Evolutionary conservation across 2,329 filamentous ascomycete genomes (phyloP).

Genomic region (Huntiella decipiens): DNA sequence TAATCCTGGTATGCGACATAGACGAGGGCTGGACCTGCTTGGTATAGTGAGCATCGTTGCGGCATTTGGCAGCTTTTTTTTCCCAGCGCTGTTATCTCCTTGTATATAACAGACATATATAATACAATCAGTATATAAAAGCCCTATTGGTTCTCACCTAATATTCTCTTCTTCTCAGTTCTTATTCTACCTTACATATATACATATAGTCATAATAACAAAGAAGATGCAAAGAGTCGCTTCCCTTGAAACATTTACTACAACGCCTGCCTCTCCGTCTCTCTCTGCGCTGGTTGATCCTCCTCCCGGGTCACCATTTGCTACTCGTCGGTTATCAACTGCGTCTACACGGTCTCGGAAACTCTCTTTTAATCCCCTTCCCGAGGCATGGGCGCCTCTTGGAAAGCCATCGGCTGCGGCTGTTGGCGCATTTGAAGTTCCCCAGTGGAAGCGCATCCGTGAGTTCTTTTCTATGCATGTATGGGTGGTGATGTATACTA

Average conservation of each 20-base stretch:
- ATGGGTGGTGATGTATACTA: too few species aligned
- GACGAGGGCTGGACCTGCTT: neutral
- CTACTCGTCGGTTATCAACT: constrained; percentile 23
- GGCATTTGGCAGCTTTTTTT: too few species aligned
- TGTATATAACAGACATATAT: too few species aligned
- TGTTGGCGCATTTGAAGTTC: constrained; percentile 34
- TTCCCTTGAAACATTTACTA: constrained; percentile 33
- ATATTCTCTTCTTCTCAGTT: neutral
- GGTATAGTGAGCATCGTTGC: too few species aligned
- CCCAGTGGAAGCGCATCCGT: constrained; percentile 34
- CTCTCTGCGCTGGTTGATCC: neutral
- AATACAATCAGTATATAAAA: too few species aligned
- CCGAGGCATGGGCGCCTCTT: constrained; percentile 30
- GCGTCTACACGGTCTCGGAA: constrained; percentile 28
- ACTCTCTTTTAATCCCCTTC: constrained; percentile 35
- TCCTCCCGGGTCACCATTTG: constrained; percentile 13
- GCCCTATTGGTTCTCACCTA: neutral
- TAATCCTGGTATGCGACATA: neutral
- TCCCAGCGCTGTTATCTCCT: too few species aligned
- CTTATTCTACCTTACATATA: neutral
- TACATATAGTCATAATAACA: neutral
- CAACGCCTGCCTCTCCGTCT: constrained; percentile 15
- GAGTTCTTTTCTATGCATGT: constrained; percentile 15
- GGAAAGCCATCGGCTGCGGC: constrained; percentile 22
- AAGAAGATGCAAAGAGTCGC: constrained; percentile 26